Base-by-base conservation (phyloP, 2,329 filamentous ascomycete species). In the Metarhizium guizhouense region DNA sequence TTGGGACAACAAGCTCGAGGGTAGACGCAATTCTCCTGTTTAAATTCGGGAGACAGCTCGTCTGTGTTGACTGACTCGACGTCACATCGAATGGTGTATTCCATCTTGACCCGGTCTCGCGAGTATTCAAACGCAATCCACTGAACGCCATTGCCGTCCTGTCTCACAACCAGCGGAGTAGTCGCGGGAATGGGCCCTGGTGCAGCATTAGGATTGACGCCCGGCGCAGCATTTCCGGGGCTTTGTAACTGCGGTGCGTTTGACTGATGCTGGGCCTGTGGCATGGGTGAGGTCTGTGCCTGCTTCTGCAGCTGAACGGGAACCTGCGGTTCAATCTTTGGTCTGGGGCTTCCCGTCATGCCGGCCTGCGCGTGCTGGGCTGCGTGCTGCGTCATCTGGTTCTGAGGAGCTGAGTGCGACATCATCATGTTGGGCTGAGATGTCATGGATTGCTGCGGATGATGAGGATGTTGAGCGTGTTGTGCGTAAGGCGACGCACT, bases 101-200 rank as follows among this genome's bases (percentile, higher is more conserved):
- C 92, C 91, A 97, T 96, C 83, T 99, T 99, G 62, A 97, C 92
- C 49, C 93, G 82, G 68, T 99, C 93, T 58, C 93, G 85, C 11
- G 93, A 97, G 70, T 99, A 99, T 71, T 99, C 94, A 60, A 97
- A 99, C 0, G 91, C 91, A 66, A 97, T 97, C 94, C 94, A 97
- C 71, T 97, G 94, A 6, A 97, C 93, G 8, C 94, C 94, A 62
- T 96, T 97, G 67, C 90, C 88, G 65, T 97, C 94, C 72, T 97
- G 93, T 62, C 92, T 80, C 29, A 97, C 93, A 8, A 97, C 92
- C 8, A 96, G 77, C 0, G 94, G 94, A 0, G 94, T 97, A 3
- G 94, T 99, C 0, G 94, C 94, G 13, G 94, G 94, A 64, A 99
- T 99, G 0, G 94, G 94, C 2, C 94, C 94, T 6, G 94, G 94